A percentile compares a stretch with the other conserved stretches of the same genome.
phyloP scores from a whole-genome alignment of 2,329 filamentous ascomycete species.

The Aspergillus pseudonomiae region DNA sequence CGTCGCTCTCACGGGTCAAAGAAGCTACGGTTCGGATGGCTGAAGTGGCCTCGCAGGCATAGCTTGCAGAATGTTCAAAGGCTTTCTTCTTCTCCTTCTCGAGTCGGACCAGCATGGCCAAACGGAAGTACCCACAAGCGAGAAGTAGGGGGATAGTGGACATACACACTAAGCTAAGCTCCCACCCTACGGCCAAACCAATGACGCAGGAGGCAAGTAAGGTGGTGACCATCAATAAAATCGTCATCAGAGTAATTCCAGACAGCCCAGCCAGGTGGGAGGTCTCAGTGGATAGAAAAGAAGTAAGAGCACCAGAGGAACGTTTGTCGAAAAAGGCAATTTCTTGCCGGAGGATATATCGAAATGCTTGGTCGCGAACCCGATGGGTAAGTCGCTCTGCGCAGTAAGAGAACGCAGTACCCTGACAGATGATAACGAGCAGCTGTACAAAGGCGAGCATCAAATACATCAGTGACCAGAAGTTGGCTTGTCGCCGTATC shows the following conservation, averaged over 20 bases:
- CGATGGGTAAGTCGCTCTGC: not conserved
- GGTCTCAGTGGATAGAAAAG: not conserved
- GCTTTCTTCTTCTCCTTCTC: not conserved
- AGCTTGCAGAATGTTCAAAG: slow-evolving; percentile 2
- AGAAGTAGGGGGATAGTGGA: not conserved
- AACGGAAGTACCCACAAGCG: not conserved
- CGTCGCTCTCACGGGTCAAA: not conserved
- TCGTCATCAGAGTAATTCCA: not conserved
- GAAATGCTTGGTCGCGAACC: not conserved
- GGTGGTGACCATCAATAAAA: not conserved
- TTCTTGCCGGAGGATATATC: not conserved
- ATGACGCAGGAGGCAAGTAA: not conserved
- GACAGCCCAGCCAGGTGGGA: not conserved
- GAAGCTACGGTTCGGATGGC: slow-evolving; percentile 51
- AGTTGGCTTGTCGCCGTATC: not conserved
- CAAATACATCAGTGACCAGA: not conserved
- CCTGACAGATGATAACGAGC: not conserved
- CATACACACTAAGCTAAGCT: not conserved
- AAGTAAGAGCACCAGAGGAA: not conserved
- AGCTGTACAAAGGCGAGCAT: not conserved
- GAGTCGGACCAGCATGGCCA: not conserved
- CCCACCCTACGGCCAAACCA: not conserved
- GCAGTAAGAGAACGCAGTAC: not conserved
- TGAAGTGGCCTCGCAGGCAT: slow-evolving; percentile 37
- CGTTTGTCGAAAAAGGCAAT: not conserved